These are phyloP conservation scores for Penicillium subrubescens DNA, from an alignment of 495 filamentous ascomycete species.

Conservation along the genomic window DNA sequence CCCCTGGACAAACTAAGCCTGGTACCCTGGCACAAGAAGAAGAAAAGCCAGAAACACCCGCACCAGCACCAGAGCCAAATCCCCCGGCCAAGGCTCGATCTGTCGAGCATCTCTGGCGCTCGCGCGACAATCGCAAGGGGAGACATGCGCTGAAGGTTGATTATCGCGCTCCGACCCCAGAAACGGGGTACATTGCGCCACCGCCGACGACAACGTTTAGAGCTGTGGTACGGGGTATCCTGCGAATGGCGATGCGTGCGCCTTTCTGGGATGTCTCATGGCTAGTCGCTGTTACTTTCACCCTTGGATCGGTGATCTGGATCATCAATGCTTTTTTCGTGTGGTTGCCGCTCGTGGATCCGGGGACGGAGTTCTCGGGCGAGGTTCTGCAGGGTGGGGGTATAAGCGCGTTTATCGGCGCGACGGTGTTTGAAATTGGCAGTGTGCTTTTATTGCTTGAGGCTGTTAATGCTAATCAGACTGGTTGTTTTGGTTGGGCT, in stretches of 20 bases:
- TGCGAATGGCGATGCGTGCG: slow-evolving; percentile 57
- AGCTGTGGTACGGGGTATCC: slow-evolving; percentile 45
- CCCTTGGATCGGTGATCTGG: slow-evolving; percentile 65
- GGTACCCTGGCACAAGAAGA: not conserved
- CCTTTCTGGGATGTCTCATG: slow-evolving; percentile 73
- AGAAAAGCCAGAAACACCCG: not conserved
- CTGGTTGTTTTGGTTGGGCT: slow-evolving; percentile 74
- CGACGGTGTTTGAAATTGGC: slow-evolving; percentile 68
- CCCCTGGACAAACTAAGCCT: not conserved
- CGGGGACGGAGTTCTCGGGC: slow-evolving; percentile 54
- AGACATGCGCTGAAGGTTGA: slow-evolving; percentile 60
- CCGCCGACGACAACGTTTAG: slow-evolving; percentile 43
- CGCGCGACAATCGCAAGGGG: slow-evolving; percentile 73
- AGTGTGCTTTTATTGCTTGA: slow-evolving; percentile 67
- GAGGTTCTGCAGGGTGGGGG: slow-evolving; percentile 59
- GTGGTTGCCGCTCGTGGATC: slow-evolving; percentile 60
- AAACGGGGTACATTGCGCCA: slow-evolving; percentile 38
- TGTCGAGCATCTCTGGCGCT: slow-evolving; percentile 55
- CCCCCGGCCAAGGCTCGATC: slow-evolving; percentile 6
- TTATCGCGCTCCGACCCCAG: slow-evolving; percentile 22
- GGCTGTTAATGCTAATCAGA: slow-evolving; percentile 66
- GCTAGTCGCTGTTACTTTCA: slow-evolving; percentile 66
- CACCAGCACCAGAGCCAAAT: slow-evolving; percentile 2
- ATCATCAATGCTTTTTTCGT: slow-evolving; percentile 70
- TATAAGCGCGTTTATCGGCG: slow-evolving; percentile 68